Base-by-base conservation (phyloP, 2,329 filamentous ascomycete species). In the Trichoderma brevicompactum region DNA sequence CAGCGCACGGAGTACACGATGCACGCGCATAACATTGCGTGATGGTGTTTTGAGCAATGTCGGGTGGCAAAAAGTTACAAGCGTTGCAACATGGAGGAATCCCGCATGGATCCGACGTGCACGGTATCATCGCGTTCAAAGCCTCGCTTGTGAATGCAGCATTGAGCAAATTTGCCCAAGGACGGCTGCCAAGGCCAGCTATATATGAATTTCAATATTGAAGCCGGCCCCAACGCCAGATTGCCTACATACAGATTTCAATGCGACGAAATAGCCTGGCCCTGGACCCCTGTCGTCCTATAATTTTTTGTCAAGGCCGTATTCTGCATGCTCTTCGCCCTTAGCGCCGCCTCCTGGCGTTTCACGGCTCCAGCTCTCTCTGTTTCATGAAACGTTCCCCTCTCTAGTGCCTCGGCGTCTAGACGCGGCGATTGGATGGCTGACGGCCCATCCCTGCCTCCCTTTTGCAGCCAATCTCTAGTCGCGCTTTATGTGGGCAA, bases 311-410 rank as follows among this genome's bases (percentile, higher is more conserved):
- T 44, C 9, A 54, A 15, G 13, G 23, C 5, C 36, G 34, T 58
- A 34, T 44, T 44, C 38, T 23, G 41, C 60, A 54, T 71, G 36
- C 36, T 34, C 19, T 49, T 56, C 34, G 6, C 34, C 41, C n/a
- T 55, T 55, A 55, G 43, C 61, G 52, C 34, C 50, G 53, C 12
- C 61, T 64, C 61, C 61, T 56, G 17, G 61, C 19, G 61, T 64
- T 64, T 64, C 61, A 64, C 52, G 28, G 61, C 52, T 50, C 43
- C 43, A 64, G 52, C 52, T 56, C 61, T 56, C 34, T 17, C 34
- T 64, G 61, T 64, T 64, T 64, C 61, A 64, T 56, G 61, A 64
- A 41, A 64, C 61, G 23, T 40, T 41, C 43, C 43, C 56, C 53
- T 28, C 50, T 23, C 48, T 43, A 17, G 44, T 56, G 43, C 23